Percentiles rank a stretch among this genome's conserved stretches.
These are phyloP conservation scores for Croton setiger DNA, from an alignment of 441 rosid genomes.

Conservation along the genomic window DNA sequence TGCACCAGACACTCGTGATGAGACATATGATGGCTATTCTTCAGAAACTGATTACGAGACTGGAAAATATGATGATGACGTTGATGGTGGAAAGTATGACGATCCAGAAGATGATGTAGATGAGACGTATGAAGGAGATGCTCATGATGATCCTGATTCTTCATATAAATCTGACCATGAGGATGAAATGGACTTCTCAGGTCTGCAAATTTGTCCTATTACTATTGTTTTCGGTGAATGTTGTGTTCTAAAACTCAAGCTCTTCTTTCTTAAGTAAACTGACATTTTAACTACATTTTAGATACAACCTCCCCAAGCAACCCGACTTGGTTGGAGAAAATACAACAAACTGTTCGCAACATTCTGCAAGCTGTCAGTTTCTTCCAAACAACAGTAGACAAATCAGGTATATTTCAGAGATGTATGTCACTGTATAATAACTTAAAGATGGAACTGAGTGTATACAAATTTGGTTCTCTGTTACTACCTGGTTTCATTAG, in stretches of 20 bases:
- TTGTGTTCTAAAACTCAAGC: slow-evolving; percentile 6
- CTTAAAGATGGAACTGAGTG: slow-evolving; percentile 1
- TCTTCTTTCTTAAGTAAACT: slow-evolving; percentile 13
- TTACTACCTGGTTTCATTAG: slow-evolving; percentile 39
- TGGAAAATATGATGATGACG: slow-evolving; percentile 51
- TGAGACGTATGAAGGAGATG: no score
- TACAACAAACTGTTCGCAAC: slow-evolving; percentile 60
- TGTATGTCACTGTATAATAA: neutral
- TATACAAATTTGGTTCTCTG: slow-evolving; percentile 13
- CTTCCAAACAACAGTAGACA: slow-evolving; percentile 73
- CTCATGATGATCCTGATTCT: slow-evolving; percentile 40
- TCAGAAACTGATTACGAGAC: slow-evolving; percentile 72
- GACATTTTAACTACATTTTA: slow-evolving; percentile 21
- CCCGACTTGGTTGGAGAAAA: slow-evolving; percentile 90
- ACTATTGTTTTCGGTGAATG: neutral
- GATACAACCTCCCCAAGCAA: slow-evolving; percentile 46
- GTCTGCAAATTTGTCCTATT: slow-evolving; percentile 32
- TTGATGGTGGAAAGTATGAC: slow-evolving; percentile 42
- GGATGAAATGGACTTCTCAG: slow-evolving; percentile 58
- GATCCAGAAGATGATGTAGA: no score
- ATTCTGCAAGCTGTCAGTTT: slow-evolving; percentile 72
- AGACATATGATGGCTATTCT: slow-evolving; percentile 63
- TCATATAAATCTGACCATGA: slow-evolving; percentile 58
- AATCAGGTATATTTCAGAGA: slow-evolving; percentile 46
- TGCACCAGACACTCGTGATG: slow-evolving; percentile 38